These are phyloP conservation scores for Candida boleticola DNA, from an alignment of 805 yeast genomes.

Conservation along the genomic window DNA sequence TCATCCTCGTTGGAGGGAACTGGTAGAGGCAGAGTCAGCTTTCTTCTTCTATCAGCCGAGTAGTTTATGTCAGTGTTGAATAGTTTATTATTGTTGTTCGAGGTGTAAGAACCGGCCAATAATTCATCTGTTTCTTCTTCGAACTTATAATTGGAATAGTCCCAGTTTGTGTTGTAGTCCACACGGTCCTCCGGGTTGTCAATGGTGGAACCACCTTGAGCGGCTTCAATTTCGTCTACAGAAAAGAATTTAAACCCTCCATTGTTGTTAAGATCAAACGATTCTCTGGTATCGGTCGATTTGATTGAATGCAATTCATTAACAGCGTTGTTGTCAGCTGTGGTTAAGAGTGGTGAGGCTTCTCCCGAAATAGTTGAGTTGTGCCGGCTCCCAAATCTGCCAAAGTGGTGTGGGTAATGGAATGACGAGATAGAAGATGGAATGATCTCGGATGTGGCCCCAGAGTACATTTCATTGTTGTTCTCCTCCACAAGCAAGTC, in stretches of 20 bases:
- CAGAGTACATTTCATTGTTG: conserved; percentile 69
- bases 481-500: conserved; percentile 49
- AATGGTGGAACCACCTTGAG: conserved; percentile 83
- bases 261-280: conserved; percentile 33
- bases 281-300: conserved; percentile 34
- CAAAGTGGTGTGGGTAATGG: conserved; percentile 64
- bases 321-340: conserved; percentile 11
- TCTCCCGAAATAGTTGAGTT: conserved; percentile 23
- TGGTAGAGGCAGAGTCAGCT: conserved; percentile 6
- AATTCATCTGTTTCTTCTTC: conserved; percentile 11
- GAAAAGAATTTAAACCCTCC: conserved; percentile 71
- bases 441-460: conserved; percentile 71
- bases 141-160: conserved; percentile 51
- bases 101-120: not conserved
- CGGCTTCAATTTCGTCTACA: conserved; percentile 76
- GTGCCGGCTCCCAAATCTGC: conserved; percentile 16
- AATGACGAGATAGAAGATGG: conserved; percentile 78
- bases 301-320: conserved; percentile 31
- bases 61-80: not conserved
- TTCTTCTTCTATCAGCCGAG: not conserved
- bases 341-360: conserved; percentile 33
- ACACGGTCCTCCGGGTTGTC: conserved; percentile 55
- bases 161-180: conserved; percentile 78
- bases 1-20: conserved; percentile 17
- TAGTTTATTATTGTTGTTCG: not conserved